Conservation (phyloP, 2,329 filamentous ascomycete genomes). For the Penicillium sp. region DNA sequence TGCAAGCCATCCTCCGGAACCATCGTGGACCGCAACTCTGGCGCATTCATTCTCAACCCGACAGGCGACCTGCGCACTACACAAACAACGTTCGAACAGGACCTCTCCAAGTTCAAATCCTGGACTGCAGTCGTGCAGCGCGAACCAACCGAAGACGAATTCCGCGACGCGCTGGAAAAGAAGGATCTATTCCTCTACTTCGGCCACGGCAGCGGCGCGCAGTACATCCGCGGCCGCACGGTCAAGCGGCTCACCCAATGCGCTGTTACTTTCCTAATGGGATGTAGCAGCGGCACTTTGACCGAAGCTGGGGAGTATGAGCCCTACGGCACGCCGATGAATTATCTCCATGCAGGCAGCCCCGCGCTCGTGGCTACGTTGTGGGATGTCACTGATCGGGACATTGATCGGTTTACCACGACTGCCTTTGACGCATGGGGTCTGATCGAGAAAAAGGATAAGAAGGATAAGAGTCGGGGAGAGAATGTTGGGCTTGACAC, state of each 20-base stretch:
- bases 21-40: conserved; percentile 32
- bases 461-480: conserved; percentile 28
- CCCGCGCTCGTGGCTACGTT: conserved; percentile 87
- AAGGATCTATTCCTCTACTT: conserved; percentile 86
- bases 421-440: conserved; percentile 84
- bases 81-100: conserved; percentile 67
- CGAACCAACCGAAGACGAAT: conserved; percentile 72
- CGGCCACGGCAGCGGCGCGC: conserved; percentile 89
- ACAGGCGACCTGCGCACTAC: conserved; percentile 79
- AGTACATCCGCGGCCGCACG: conserved; percentile 84
- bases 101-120: conserved; percentile 51
- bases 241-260: conserved; percentile 76
- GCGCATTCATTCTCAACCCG: conserved; percentile 81
- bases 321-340: conserved; percentile 82
- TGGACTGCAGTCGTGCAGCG: conserved; percentile 71
- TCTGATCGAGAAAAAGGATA: conserved; percentile 52
- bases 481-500: conserved; percentile 63
- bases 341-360: conserved; percentile 84
- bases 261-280: conserved; percentile 85
- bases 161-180: conserved; percentile 63
- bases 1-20: conserved; percentile 20
- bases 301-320: conserved; percentile 83
- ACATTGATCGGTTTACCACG: conserved; percentile 90
- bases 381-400: conserved; percentile 97
- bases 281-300: conserved; percentile 82